Percentiles rank a stretch among this genome's conserved stretches.
Evolutionary conservation across 805 yeast genomes (phyloP).

Genomic region (Wickerhamiella occidentalis): DNA sequence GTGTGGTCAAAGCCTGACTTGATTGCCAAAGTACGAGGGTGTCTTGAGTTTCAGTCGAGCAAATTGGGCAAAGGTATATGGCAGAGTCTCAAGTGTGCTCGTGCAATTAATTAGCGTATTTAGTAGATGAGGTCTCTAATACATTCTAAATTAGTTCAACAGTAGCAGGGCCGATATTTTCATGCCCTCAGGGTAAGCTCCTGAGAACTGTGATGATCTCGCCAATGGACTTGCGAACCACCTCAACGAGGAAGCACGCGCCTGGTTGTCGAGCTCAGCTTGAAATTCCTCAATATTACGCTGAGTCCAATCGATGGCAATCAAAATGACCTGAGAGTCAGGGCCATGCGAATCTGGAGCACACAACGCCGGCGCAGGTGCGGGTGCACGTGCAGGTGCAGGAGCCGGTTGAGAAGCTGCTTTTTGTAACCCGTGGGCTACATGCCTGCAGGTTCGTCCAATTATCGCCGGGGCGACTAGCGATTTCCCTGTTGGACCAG

Average conservation of each 20-base stretch:
- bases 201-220: conserved; percentile 74
- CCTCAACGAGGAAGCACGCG: conserved; percentile 80
- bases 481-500: no score
- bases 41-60: neutral
- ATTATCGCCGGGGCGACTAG: no score
- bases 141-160: conserved; percentile 38
- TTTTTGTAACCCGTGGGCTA: no score
- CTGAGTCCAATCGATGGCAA: conserved; percentile 61
- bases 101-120: no score
- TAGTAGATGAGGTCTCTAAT: no score
- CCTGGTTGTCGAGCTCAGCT: conserved; percentile 74
- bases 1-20: conserved; percentile 5
- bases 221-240: conserved; percentile 80
- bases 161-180: conserved; percentile 88
- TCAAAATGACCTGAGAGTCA: conserved; percentile 90
- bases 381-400: neutral
- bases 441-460: no score
- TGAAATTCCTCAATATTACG: conserved; percentile 58
- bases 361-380: conserved; percentile 57
- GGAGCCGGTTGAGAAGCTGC: neutral
- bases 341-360: conserved; percentile 96
- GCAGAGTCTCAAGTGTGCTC: neutral
- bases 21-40: neutral
- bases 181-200: conserved; percentile 76
- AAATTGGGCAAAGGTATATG: neutral